A percentile compares a stretch with the other conserved stretches of the same genome.
These are phyloP conservation scores for Mariannaea sp. DNA, from an alignment of 2,329 filamentous ascomycete species.

Conservation along the genomic window DNA sequence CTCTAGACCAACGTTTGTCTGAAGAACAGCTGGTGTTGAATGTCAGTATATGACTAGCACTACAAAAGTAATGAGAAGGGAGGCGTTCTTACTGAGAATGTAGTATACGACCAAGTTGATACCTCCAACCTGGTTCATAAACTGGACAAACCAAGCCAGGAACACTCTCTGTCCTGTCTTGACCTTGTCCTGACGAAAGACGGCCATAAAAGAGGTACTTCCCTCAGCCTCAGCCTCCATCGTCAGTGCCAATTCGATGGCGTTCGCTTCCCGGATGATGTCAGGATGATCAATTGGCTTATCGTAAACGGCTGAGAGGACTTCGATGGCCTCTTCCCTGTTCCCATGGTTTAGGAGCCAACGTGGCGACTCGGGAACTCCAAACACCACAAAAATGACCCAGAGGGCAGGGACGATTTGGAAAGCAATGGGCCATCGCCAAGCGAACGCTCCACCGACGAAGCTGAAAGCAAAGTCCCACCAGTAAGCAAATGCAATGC, in stretches of 20 bases:
- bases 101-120: constrained; percentile 52
- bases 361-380: constrained; percentile 47
- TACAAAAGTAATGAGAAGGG: fast-evolving
- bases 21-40: constrained; percentile 10
- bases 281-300: constrained; percentile 43
- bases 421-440: constrained; percentile 37
- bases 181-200: constrained; percentile 28
- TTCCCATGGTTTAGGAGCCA: constrained; percentile 47
- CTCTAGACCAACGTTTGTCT: constrained; percentile 19
- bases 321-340: constrained; percentile 43
- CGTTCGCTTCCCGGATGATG: constrained; percentile 41
- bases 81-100: constrained; percentile 35
- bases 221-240: constrained; percentile 40
- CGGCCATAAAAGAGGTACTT: constrained; percentile 44
- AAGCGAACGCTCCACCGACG: constrained; percentile 28
- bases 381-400: constrained; percentile 41
- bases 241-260: constrained; percentile 49
- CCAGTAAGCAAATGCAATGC: constrained; percentile 48
- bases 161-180: constrained; percentile 21
- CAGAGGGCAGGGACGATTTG: constrained; percentile 42
- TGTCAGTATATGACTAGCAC: background rate
- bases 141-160: constrained; percentile 26
- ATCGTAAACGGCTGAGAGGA: constrained; percentile 47
- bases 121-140: constrained; percentile 51
- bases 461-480: constrained; percentile 44